Percentiles rank a stretch among this genome's conserved stretches.
phyloP scores from a whole-genome alignment of 164 flowering plant genomes.

The Stephania japonica region DNA sequence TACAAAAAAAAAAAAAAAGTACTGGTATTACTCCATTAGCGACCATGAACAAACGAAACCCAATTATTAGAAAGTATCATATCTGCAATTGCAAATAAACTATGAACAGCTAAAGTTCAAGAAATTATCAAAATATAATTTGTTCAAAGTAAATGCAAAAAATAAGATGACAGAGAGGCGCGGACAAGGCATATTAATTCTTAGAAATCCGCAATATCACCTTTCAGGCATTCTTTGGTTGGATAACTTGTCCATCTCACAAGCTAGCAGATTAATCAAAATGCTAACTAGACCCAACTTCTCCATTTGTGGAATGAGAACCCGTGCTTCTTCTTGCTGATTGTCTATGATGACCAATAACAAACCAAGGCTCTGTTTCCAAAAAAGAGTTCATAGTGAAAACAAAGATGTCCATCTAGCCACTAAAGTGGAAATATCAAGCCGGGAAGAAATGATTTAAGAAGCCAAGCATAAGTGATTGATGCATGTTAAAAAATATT shows the following conservation, averaged over 20 bases:
- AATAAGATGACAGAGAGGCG: not conserved
- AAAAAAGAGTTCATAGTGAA: constrained; percentile 6
- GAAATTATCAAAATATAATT: not conserved
- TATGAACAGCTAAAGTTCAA: not conserved
- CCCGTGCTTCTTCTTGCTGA: constrained; percentile 30
- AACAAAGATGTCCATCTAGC: not conserved
- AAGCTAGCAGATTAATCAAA: constrained; percentile 53
- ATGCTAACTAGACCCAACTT: constrained; percentile 57
- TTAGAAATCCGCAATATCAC: constrained; percentile 25
- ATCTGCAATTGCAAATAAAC: not conserved
- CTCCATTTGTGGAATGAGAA: constrained; percentile 60
- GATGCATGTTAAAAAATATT: not conserved
- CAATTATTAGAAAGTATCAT: not conserved
- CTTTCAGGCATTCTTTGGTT: constrained; percentile 61
- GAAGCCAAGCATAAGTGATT: not conserved
- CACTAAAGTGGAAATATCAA: not conserved
- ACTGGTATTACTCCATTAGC: too few relatives aligned
- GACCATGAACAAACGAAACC: not conserved
- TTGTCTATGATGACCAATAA: constrained; percentile 53
- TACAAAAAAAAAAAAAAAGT: too few relatives aligned
- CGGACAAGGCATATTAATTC: not conserved
- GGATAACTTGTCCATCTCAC: constrained; percentile 55
- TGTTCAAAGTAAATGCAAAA: not conserved
- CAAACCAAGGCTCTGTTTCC: constrained; percentile 55
- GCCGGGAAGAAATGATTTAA: not conserved